Evolutionary conservation across 768 basidiomycete species (phyloP), one percentile per base, ranked within the genome.

Genomic region (Tulasnella sp.): DNA sequence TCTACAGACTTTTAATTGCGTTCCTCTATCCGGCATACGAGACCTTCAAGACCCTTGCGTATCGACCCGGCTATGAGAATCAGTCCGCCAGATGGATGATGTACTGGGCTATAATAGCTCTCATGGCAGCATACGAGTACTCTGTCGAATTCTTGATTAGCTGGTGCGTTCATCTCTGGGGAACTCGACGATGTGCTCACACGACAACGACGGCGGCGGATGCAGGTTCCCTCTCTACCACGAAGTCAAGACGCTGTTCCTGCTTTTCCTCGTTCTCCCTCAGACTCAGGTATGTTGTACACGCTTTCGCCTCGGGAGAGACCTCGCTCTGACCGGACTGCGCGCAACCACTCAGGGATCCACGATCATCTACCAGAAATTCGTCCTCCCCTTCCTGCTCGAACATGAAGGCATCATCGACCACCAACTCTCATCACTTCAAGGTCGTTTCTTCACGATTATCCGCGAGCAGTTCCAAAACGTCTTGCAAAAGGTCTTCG

Each of bases 1-100:
- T 22, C 3, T 67, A 19, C 35, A 77, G 77, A 64, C 88, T 89
- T 19, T 79, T 86, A 41, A 84, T 83, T 5, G 92, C 89, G 32
- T 95, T 94, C 80, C 85, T 96, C 44, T 96, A 98, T 79, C 95
- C 95, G 0, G 92, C 90, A 26, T 98, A 98, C 81, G 91, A 94
- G 39, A 95, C 93, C 17, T 98, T 95, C 83, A 98, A 98, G 83
- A 88, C 92, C 0, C 86, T 98, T 35, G 90, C 90, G 40, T 88
- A 91, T 76, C 85, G 92, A 19, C 92, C 91, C 22, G 91, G 91
- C 1, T 90, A 90, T 1, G 91, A 93, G 76, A 86, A 84, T 65
- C 92, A 94, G 63, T 83, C 95, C 8, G 95, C 97, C 78, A 83
- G 94, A 81, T 97, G 95, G 94, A 84, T 98, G 68, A 95, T 94